Evolutionary conservation across 2,329 filamentous ascomycete species (phyloP).

Genomic region (Penicillium sp.): DNA sequence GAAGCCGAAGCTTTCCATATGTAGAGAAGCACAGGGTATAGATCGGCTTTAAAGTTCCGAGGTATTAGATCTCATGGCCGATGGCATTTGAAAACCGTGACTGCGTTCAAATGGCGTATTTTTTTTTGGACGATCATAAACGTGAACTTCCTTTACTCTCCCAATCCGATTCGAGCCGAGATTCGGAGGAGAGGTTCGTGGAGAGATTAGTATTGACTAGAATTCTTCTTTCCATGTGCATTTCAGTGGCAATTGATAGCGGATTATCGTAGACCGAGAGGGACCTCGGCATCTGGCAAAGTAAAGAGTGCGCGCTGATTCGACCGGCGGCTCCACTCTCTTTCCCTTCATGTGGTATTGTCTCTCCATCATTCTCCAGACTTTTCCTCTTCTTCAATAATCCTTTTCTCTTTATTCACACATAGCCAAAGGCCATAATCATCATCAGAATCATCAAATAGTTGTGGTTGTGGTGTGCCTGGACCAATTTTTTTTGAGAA

Average conservation of each 20-base stretch:
- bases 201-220: too few relatives aligned
- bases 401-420: not conserved
- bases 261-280: constrained; percentile 6
- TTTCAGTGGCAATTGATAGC: not conserved
- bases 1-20: not conserved
- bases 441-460: not conserved
- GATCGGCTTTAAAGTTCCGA: constrained; percentile 26
- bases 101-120: not conserved
- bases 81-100: constrained; percentile 17
- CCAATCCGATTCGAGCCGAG: not conserved
- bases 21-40: not conserved
- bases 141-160: too few relatives aligned
- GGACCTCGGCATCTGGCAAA: constrained; percentile 32
- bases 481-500: not conserved
- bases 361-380: constrained; percentile 13
- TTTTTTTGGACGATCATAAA: too few relatives aligned
- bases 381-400: constrained; percentile 6
- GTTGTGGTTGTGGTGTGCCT: not conserved
- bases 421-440: not conserved
- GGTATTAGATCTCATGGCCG: constrained; percentile 14
- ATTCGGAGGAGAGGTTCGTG: not conserved
- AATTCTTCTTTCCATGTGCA: too few relatives aligned
- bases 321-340: constrained; percentile 31
- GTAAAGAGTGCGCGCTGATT: constrained; percentile 24
- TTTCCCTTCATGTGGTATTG: constrained; percentile 29